phyloP scores from a whole-genome alignment of 2,329 filamentous ascomycete genomes.

The Aspergillus awamori region DNA sequence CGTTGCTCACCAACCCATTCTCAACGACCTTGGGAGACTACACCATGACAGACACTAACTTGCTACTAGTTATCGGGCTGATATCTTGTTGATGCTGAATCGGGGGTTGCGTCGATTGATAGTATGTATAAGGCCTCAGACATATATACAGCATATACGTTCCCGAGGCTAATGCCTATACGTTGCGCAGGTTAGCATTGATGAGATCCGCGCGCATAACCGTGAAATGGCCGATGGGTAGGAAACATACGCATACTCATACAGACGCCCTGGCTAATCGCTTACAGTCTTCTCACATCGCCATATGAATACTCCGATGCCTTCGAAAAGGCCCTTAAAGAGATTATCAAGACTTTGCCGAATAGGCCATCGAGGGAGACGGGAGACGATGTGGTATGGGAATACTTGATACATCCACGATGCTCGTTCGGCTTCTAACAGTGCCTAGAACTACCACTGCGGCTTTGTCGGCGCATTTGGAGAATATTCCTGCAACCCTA shows the following conservation, averaged over 20 bases:
- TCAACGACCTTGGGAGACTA: neutral
- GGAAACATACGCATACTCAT: conserved; percentile 9
- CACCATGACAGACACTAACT: conserved; percentile 18
- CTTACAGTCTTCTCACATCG: conserved; percentile 67
- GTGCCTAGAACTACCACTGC: conserved; percentile 73
- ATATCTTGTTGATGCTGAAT: conserved; percentile 78
- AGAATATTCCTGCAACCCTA: conserved; percentile 89
- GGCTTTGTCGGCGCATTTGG: conserved; percentile 97
- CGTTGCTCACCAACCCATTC: conserved; percentile 16
- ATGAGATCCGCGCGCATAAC: conserved; percentile 88
- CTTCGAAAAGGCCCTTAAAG: conserved; percentile 87
- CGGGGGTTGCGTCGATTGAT: conserved; percentile 61
- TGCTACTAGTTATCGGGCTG: conserved; percentile 75
- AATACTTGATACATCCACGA: neutral
- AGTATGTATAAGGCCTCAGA: conserved; percentile 39
- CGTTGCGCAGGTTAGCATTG: conserved; percentile 68
- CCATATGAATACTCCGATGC: conserved; percentile 88
- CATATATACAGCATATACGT: neutral
- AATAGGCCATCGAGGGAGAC: conserved; percentile 75
- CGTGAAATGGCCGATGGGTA: conserved; percentile 74
- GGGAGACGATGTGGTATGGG: conserved; percentile 68
- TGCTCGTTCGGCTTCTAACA: conserved; percentile 13
- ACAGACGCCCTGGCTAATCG: conserved; percentile 19
- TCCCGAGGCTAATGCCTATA: conserved; percentile 7
- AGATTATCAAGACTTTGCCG: conserved; percentile 79